phyloP scores from a whole-genome alignment of 202 grass and related monocot genomes.

The Zizania palustris region DNA sequence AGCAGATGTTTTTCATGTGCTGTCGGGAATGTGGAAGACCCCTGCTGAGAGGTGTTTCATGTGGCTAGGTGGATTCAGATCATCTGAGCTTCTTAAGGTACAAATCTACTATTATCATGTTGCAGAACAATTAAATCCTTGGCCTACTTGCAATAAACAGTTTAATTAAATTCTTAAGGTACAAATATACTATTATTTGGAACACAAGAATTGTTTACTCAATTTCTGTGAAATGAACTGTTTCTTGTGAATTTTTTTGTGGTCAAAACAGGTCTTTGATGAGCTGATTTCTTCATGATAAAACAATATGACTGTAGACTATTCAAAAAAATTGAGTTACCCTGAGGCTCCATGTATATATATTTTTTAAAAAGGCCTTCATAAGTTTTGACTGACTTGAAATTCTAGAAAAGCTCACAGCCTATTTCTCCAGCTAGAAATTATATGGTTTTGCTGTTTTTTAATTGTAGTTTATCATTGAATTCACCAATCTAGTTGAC shows the following conservation, averaged over 20 bases:
- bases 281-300: background rate
- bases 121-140: conserved; percentile 27
- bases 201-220: background rate
- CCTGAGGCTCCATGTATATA: background rate
- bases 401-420: background rate
- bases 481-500: background rate
- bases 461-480: background rate
- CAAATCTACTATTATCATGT: conserved; percentile 24
- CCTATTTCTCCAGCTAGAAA: background rate
- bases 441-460: background rate
- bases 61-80: conserved; percentile 88
- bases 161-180: too few relatives aligned
- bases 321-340: background rate
- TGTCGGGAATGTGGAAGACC: conserved; percentile 92
- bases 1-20: conserved; percentile 82
- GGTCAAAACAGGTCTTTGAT: background rate
- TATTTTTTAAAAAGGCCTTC: background rate
- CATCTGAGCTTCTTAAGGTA: conserved; percentile 90
- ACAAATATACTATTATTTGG: background rate
- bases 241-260: background rate
- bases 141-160: background rate
- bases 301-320: background rate
- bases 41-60: conserved; percentile 91
- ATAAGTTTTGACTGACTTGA: background rate
- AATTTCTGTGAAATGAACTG: background rate